Conservation (phyloP, 345 rosid species). For the Geranium brycei region DNA sequence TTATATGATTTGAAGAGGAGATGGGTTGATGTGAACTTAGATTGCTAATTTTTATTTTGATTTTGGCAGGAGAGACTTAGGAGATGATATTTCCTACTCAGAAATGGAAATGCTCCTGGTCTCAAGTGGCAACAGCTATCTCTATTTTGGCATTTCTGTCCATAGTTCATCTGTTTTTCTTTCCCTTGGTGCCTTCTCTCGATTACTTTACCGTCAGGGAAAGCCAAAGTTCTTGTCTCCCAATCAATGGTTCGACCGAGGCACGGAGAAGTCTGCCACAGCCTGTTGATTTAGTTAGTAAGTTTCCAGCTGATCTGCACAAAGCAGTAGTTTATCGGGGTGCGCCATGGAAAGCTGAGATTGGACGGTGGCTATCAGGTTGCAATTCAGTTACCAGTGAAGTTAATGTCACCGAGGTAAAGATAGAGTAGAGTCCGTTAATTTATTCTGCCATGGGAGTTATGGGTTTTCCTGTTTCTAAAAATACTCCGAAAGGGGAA, state of each 20-base stretch:
- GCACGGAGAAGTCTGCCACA: conserved; percentile 13
- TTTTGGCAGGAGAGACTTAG: conserved; percentile 1
- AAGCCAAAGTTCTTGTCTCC: conserved; percentile 31
- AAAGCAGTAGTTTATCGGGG: conserved; percentile 57
- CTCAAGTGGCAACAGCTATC: conserved; percentile 45
- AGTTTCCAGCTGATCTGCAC: conserved; percentile 67
- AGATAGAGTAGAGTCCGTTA: neutral
- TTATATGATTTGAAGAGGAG: conserved; percentile 1
- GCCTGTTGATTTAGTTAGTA: conserved; percentile 34
- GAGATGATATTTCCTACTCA: conserved; percentile 36
- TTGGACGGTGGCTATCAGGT: conserved; percentile 85
- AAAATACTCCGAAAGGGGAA: too few species aligned
- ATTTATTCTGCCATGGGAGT: too few species aligned
- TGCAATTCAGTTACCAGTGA: conserved; percentile 51
- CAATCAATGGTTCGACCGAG: conserved; percentile 32
- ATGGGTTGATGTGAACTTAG: conserved; percentile 1
- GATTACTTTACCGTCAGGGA: conserved; percentile 32
- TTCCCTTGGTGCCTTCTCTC: conserved; percentile 62
- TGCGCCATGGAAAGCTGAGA: conserved; percentile 78
- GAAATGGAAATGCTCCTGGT: conserved; percentile 67
- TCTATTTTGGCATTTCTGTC: conserved; percentile 51
- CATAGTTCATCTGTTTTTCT: conserved; percentile 54
- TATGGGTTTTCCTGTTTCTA: too few species aligned
- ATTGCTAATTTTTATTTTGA: too few species aligned
- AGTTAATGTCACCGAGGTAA: conserved; percentile 52